Evolutionary conservation across 2,329 filamentous ascomycete species (phyloP).

Genomic region (Xylariaceae sp.): DNA sequence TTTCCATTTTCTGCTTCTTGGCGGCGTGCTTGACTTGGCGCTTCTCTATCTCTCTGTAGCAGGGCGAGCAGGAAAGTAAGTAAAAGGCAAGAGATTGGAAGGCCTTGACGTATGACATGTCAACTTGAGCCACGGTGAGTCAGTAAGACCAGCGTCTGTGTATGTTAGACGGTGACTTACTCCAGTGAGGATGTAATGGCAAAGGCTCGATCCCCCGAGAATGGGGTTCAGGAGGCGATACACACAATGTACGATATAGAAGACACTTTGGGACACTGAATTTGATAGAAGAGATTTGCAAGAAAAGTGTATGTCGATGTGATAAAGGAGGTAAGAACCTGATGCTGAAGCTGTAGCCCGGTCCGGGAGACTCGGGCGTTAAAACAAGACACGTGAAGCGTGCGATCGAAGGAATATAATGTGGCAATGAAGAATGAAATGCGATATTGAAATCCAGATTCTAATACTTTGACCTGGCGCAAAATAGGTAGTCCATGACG

Average conservation of each 20-base stretch:
- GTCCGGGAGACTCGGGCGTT: neutral
- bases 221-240: neutral
- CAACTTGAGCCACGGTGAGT: neutral
- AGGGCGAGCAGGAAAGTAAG: slow-evolving; percentile 71
- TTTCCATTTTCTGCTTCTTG: slow-evolving; percentile 60
- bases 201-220: neutral
- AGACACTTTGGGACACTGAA: neutral
- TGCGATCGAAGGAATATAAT: neutral
- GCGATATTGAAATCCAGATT: neutral
- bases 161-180: no score
- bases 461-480: neutral
- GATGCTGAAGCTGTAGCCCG: neutral
- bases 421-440: neutral
- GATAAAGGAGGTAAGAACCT: neutral
- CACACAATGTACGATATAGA: neutral
- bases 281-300: neutral
- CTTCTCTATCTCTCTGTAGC: slow-evolving; percentile 63
- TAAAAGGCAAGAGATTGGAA: slow-evolving; percentile 75
- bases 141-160: neutral
- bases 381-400: neutral
- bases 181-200: neutral
- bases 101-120: slow-evolving; percentile 52
- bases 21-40: slow-evolving; percentile 67
- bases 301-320: neutral
- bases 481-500: neutral